Conservation (phyloP, 148 eudicot genomes). For the Vaccinium darrowii region DNA sequence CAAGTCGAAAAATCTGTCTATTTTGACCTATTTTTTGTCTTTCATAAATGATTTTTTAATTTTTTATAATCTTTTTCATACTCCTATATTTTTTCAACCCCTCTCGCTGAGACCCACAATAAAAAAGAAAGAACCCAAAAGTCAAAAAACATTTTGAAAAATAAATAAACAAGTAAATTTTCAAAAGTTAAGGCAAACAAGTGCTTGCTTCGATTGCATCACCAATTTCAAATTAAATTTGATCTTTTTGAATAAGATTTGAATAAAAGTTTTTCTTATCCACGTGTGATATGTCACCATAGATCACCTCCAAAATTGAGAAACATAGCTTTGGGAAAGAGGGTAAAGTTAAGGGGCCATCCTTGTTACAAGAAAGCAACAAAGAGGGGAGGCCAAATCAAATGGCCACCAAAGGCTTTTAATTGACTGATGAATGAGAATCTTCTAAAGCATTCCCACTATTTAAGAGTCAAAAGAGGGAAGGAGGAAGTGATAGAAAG, state of each 20-base stretch:
- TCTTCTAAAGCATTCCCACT: not conserved
- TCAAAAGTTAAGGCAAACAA: not conserved
- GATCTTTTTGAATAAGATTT: not conserved
- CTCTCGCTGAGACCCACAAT: too few species aligned
- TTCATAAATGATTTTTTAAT: too few species aligned
- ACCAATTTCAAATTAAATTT: not conserved
- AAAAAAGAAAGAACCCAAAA: too few species aligned
- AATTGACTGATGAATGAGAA: not conserved
- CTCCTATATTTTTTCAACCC: too few species aligned
- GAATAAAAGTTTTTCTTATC: not conserved
- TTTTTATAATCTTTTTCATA: too few species aligned
- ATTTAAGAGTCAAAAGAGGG: not conserved
- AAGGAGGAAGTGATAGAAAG: not conserved
- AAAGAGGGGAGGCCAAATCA: not conserved
- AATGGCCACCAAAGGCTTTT: constrained; percentile 13
- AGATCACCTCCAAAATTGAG: not conserved
- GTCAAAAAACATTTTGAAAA: too few species aligned
- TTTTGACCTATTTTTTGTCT: too few species aligned
- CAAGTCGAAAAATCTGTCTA: too few species aligned
- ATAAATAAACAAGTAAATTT: not conserved
- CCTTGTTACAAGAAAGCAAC: not conserved
- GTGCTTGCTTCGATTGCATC: not conserved
- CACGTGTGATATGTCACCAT: not conserved
- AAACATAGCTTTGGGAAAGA: not conserved
- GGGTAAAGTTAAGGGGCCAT: not conserved